phyloP scores from a whole-genome alignment of 1,284 basidiomycete species.

The Phellinidium pouzarii region DNA sequence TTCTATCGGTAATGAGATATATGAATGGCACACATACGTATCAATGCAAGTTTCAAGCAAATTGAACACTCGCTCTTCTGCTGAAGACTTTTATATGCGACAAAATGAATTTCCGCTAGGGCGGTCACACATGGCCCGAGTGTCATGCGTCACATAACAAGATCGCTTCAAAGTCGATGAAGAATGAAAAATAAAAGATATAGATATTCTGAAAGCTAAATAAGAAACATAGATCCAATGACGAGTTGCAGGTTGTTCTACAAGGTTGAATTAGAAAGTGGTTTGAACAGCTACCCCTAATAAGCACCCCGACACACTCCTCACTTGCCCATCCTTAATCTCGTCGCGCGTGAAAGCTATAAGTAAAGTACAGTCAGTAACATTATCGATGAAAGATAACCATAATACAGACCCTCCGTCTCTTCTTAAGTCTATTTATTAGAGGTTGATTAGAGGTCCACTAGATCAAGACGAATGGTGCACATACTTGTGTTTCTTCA shows the following conservation, averaged over 20 bases:
- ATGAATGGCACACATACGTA: too few species aligned
- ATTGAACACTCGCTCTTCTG: too few species aligned
- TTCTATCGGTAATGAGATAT: too few species aligned
- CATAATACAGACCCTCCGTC: slow-evolving; percentile 33
- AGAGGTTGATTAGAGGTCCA: neutral
- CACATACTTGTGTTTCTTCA: slow-evolving; percentile 85
- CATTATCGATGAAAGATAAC: neutral
- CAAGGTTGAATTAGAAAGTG: neutral
- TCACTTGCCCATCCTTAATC: slow-evolving; percentile 24
- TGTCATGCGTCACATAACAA: too few species aligned
- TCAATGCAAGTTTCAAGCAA: too few species aligned
- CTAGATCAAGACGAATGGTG: slow-evolving; percentile 3
- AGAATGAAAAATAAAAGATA: neutral
- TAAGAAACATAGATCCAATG: neutral
- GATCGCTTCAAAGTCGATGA: too few species aligned
- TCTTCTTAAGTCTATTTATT: slow-evolving; percentile 35
- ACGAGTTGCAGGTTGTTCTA: neutral
- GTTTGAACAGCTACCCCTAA: neutral
- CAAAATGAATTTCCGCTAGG: too few species aligned
- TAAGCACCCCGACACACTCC: neutral
- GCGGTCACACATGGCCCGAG: too few species aligned
- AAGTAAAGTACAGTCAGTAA: slow-evolving; percentile 4
- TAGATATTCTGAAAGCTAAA: neutral
- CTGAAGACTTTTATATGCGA: too few species aligned
- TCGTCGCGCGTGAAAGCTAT: slow-evolving; percentile 25